A percentile compares a stretch with the other conserved stretches of the same genome.
phyloP scores from a whole-genome alignment of 2,329 filamentous ascomycete species.

The Fusarium domesticum region DNA sequence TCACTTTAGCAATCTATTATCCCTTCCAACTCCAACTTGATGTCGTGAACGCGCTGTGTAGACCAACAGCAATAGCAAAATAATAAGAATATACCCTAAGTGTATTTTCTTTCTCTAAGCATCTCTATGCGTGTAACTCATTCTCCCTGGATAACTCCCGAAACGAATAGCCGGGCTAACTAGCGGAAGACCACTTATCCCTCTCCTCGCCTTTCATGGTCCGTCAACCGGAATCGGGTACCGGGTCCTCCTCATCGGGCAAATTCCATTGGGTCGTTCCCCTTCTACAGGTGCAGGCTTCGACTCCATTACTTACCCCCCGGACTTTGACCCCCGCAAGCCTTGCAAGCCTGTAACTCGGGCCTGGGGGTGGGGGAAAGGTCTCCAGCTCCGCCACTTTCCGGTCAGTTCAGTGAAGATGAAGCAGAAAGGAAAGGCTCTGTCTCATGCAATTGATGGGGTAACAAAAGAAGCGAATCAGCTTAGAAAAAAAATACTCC shows the following conservation, averaged over 20 bases:
- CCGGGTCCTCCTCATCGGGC: background rate
- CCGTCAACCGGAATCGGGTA: background rate
- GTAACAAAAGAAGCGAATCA: no score
- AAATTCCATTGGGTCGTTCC: no score
- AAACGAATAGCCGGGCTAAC: conserved; percentile 25
- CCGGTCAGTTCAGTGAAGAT: background rate
- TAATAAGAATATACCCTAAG: no score
- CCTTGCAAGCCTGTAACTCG: background rate
- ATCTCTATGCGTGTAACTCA: background rate
- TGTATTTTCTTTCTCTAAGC: background rate
- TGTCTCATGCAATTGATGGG: no score
- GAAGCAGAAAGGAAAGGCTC: background rate
- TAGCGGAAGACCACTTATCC: conserved; percentile 30
- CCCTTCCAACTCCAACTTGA: no score
- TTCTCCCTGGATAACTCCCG: conserved; percentile 23
- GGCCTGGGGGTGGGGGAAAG: background rate
- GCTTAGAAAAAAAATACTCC: no score
- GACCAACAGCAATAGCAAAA: no score
- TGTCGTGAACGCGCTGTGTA: no score
- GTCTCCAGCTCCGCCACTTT: no score
- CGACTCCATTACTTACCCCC: background rate
- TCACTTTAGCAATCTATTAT: no score
- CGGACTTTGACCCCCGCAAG: background rate
- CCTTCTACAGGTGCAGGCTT: background rate
- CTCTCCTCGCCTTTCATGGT: background rate